Evolutionary conservation across 495 filamentous ascomycete genomes (phyloP), one percentile per base, ranked within the genome.

Genomic region (Oleoguttula mirabilis): DNA sequence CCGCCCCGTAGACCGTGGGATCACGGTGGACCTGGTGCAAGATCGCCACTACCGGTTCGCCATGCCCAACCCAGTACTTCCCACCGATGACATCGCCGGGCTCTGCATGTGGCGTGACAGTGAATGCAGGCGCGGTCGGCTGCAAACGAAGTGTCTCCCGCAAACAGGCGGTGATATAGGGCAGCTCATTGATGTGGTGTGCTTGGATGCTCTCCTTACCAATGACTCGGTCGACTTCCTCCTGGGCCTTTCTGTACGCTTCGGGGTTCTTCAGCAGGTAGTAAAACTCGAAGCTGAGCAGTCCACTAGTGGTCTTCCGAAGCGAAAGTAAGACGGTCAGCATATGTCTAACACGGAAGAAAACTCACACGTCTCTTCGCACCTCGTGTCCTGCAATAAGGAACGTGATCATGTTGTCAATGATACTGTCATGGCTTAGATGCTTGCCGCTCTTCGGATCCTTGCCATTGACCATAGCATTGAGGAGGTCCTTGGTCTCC

Each of bases 61-160:
- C 67, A 46, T 75, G 65, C 1, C 72, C 59, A 24, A 87, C 60
- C 36, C 72, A 59, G 59, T 85, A 87, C 54, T 80, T 77, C 22
- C 80, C 82, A 2, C 73, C 77, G 1, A 65, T 69, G 52, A 45
- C 24, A n/a, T 12, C 65, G 64, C 21, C 66, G 68, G 50, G 1
- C 11, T 73, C 68, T 2, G 69, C 67, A 48, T 80, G 68, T 17
- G 70, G 57, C 10, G 62, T 47, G n/a, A 69, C 30, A 6, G 47
- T 48, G 60, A 82, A 76, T 1, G 66, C 62, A 0, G 79, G 70
- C 14, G 81, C 82, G 2, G 79, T 73, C 2, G 81, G 70, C 23
- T 60, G 64, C 1, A 86, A 58, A 35, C 84, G 75, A 0, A 88
- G 63, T 0, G 84, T 77, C 59, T 90, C 84, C 0, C 79, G 69